Conservation (phyloP, 163 green algal genomes). For the Chlorella variabilis region DNA sequence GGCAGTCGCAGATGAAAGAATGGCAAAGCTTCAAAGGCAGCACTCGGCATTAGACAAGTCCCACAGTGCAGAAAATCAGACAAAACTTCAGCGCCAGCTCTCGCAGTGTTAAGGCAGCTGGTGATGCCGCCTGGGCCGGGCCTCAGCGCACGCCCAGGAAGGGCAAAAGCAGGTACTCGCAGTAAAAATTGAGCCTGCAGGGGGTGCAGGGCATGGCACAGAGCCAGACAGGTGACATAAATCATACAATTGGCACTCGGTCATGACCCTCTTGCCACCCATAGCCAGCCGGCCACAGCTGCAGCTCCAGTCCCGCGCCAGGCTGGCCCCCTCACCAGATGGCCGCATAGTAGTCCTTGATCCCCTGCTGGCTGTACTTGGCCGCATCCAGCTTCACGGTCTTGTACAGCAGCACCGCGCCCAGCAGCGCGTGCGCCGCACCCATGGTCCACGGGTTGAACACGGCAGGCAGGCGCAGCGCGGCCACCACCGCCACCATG, state of each 20-base stretch:
- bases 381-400: conserved; percentile 69
- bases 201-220: conserved; percentile 67
- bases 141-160: conserved; percentile 69
- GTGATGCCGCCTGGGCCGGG: too few relatives aligned
- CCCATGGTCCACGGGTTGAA: conserved; percentile 93
- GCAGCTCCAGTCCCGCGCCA: background rate
- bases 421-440: conserved; percentile 84
- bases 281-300: background rate
- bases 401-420: conserved; percentile 68
- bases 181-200: conserved; percentile 91
- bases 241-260: too few relatives aligned
- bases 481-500: conserved; percentile 74
- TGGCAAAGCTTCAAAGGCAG: too few relatives aligned
- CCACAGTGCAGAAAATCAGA: too few relatives aligned
- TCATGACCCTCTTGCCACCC: too few relatives aligned
- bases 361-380: conserved; percentile 59
- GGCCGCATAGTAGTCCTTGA: conserved; percentile 58
- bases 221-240: too few relatives aligned
- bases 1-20: too few relatives aligned
- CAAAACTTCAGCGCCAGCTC: too few relatives aligned
- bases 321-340: conserved; percentile 40
- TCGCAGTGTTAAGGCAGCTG: too few relatives aligned
- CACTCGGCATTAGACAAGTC: too few relatives aligned
- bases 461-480: conserved; percentile 61
- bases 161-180: conserved; percentile 88